Conservation (phyloP, 495 filamentous ascomycete species). For the Tuber indicum region DNA sequence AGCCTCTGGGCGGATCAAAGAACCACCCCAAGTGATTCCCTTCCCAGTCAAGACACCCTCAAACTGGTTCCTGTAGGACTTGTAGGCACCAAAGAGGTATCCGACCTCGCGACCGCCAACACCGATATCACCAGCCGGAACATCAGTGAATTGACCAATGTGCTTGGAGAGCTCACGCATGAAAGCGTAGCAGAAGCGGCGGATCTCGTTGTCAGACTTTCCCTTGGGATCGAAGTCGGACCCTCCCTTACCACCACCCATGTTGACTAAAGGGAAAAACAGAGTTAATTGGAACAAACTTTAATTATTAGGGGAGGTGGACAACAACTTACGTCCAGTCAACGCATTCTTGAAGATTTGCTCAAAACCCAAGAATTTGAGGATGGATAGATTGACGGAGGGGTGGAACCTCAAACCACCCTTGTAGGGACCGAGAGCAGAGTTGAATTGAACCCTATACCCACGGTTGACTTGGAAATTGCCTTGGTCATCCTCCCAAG, state of each 20-base stretch:
- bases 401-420: conserved; percentile 95
- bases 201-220: conserved; percentile 95
- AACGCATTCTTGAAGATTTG: conserved; percentile 99
- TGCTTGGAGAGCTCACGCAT: conserved; percentile 92
- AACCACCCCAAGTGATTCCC: conserved; percentile 86
- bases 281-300: conserved; percentile 19
- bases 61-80: conserved; percentile 78
- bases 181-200: conserved; percentile 92
- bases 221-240: conserved; percentile 99
- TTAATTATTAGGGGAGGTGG: background rate
- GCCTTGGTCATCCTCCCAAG: conserved; percentile 91
- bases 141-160: conserved; percentile 93
- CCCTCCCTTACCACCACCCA: conserved; percentile 97
- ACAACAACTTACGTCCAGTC: conserved; percentile 68
- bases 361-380: conserved; percentile 99
- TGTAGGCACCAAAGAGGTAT: conserved; percentile 94
- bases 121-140: conserved; percentile 92
- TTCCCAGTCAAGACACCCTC: conserved; percentile 96
- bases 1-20: conserved; percentile 91
- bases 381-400: conserved; percentile 89
- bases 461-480: conserved; percentile 90
- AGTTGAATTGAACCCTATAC: conserved; percentile 98
- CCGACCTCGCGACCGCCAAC: conserved; percentile 85
- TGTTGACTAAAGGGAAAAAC: conserved; percentile 58
- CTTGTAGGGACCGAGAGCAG: conserved; percentile 95